Evolutionary conservation across 495 filamentous ascomycete genomes (phyloP).

Genomic region (Cenococcum geophilum): DNA sequence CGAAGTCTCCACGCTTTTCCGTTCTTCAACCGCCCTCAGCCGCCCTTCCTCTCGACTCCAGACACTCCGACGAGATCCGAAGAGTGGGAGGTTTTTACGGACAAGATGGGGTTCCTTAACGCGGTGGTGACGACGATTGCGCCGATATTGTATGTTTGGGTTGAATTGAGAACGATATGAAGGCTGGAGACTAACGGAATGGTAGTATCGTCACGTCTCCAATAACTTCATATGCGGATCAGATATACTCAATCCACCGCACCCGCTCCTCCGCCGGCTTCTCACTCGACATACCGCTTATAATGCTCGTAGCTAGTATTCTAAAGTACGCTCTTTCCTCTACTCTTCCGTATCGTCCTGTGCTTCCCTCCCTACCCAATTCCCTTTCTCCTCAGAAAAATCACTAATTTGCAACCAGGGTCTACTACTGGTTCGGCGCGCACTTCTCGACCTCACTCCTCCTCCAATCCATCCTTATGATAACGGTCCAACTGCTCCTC

Average conservation of each 20-base stretch:
- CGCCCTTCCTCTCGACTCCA: too few relatives aligned
- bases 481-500: conserved; percentile 70
- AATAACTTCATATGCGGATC: conserved; percentile 81
- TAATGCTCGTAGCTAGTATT: conserved; percentile 93
- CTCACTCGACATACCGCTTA: conserved; percentile 83
- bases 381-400: background rate
- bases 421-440: conserved; percentile 93
- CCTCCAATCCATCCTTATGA: conserved; percentile 81
- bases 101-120: conserved; percentile 31
- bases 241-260: conserved; percentile 83
- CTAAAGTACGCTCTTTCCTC: conserved; percentile 57
- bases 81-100: background rate
- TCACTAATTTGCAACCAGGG: conserved; percentile 41
- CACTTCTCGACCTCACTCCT: conserved; percentile 75
- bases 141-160: conserved; percentile 37
- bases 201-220: conserved; percentile 66
- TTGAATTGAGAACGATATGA: background rate
- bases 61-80: background rate
- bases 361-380: background rate
- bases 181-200: background rate
- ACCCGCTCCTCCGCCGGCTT: conserved; percentile 81
- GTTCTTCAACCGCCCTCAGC: too few relatives aligned
- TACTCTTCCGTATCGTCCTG: background rate
- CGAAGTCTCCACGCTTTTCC: too few relatives aligned
- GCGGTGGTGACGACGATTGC: conserved; percentile 35